Percentiles rank a stretch among this genome's conserved stretches.
These are phyloP conservation scores for Hypoxylon rubiginosum DNA, from an alignment of 2,329 filamentous ascomycete species.

Conservation along the genomic window DNA sequence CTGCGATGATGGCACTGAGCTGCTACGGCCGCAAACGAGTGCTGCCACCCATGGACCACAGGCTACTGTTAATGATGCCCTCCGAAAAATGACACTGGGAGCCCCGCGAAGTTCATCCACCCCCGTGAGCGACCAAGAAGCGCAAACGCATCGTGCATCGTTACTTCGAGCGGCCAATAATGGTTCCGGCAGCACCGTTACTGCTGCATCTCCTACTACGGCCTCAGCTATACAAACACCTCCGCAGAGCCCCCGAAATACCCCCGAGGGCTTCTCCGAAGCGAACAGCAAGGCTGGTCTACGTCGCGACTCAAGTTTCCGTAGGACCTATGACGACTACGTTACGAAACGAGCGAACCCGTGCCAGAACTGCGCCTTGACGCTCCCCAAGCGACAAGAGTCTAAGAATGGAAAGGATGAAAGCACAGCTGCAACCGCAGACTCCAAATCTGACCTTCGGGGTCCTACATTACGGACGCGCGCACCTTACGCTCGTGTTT, in stretches of 20 bases:
- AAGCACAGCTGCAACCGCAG: constrained; percentile 33
- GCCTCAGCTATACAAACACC: constrained; percentile 67
- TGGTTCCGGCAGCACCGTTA: constrained; percentile 25
- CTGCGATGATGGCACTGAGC: constrained; percentile 61
- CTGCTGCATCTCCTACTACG: constrained; percentile 46
- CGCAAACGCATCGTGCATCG: constrained; percentile 58
- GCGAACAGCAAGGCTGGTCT: constrained; percentile 42
- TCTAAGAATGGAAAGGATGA: constrained; percentile 41
- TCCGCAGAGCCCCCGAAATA: constrained; percentile 67
- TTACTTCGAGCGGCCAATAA: constrained; percentile 57
- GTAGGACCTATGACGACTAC: constrained; percentile 74
- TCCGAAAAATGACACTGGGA: constrained; percentile 62
- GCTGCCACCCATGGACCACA: constrained; percentile 54
- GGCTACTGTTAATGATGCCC: constrained; percentile 60
- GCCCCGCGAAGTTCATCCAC: constrained; percentile 59
- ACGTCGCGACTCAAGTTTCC: constrained; percentile 71
- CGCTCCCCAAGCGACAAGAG: constrained; percentile 66
- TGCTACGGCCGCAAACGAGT: constrained; percentile 58
- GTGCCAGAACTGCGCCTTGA: constrained; percentile 78
- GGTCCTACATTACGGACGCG: constrained; percentile 72
- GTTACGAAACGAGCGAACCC: constrained; percentile 73
- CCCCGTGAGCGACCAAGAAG: constrained; percentile 61
- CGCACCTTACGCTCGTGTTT: constrained; percentile 71
- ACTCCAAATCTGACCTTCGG: constrained; percentile 56
- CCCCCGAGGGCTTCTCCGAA: constrained; percentile 51